Percentiles rank a stretch among this genome's conserved stretches.
Evolutionary conservation across 2,329 filamentous ascomycete genomes (phyloP).

Genomic region (Lachnellula willkommii): DNA sequence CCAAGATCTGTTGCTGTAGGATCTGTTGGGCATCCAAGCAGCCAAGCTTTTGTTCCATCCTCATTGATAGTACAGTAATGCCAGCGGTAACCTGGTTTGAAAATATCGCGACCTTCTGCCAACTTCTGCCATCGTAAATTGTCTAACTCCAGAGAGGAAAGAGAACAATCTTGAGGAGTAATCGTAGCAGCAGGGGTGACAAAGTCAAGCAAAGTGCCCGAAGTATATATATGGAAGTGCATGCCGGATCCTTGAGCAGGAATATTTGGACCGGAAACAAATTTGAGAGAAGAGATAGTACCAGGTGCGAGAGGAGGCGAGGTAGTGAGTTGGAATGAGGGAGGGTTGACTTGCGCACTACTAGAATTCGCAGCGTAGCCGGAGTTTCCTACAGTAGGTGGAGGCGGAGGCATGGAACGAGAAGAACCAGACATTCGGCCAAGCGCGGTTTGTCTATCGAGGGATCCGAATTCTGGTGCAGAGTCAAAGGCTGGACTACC

Average conservation of each 20-base stretch:
- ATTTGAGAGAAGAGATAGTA: slow-evolving; percentile 82
- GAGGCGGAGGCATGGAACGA: slow-evolving; percentile 43
- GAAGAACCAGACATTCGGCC: slow-evolving; percentile 42
- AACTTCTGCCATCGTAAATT: slow-evolving; percentile 90
- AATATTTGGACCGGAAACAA: slow-evolving; percentile 78
- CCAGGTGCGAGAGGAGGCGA: slow-evolving; percentile 85
- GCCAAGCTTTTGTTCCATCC: slow-evolving; percentile 92
- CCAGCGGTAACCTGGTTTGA: slow-evolving; percentile 89
- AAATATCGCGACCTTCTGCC: slow-evolving; percentile 90
- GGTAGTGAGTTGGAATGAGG: slow-evolving; percentile 59
- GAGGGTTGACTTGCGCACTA: slow-evolving; percentile 60
- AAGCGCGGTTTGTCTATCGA: slow-evolving; percentile 35
- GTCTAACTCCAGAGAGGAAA: slow-evolving; percentile 83
- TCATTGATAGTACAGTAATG: slow-evolving; percentile 97
- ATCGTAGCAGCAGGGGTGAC: slow-evolving; percentile 88
- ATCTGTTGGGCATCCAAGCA: slow-evolving; percentile 86
- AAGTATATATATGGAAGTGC: slow-evolving; percentile 94
- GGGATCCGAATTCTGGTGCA: slow-evolving; percentile 52
- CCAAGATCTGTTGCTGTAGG: slow-evolving; percentile 58
- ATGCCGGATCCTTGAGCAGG: slow-evolving; percentile 86
- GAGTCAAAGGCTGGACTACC: slow-evolving; percentile 80
- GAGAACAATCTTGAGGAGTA: slow-evolving; percentile 77
- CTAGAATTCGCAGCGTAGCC: slow-evolving; percentile 65
- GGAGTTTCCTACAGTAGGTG: slow-evolving; percentile 49
- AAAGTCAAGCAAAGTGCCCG: slow-evolving; percentile 87